Base-by-base conservation (phyloP, 2,329 filamentous ascomycete genomes). In the Xylaria polymorpha region DNA sequence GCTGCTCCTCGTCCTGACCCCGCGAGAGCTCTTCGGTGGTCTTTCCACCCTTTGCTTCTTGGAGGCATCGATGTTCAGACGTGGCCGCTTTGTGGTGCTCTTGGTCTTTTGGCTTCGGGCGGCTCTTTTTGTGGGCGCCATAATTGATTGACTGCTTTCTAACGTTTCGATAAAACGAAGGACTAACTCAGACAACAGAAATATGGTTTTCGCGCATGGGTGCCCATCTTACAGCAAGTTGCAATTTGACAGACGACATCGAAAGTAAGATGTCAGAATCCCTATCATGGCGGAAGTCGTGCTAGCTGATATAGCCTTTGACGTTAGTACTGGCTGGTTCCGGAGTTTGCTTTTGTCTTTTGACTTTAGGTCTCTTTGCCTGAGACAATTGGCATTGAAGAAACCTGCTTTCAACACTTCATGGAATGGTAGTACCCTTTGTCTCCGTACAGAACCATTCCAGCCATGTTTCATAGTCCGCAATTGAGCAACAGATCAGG, bases 261-360 rank as follows among this genome's bases (percentile, higher is more conserved):
- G 37, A 29, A 22, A 35, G 41, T n/a, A 10, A 20, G 15, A 15
- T 50, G 41, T 25, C 12, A 37, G 37, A 20, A 7, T 4, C 37
- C n/a, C 22, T 48, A 20, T 15, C 14, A 20, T 14, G 35, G n/a
- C 39, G 20, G 35, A 5, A 39, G n/a, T 35, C 15, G 18, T 44
- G n/a, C 20, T 66, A 18, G 62, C 22, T 68, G 58, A 59, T 69
- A 62, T 61, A 46, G 46, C 61, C 67, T 64, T 68, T 68, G 57
- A 61, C 8, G 12, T 22, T 9, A 48, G 20, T 20, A 29, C 35
- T 22, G 32, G n/a, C 60, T 61, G 59, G 29, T 69, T 69, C 46
- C 60, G 66, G 66, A 55, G 41, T 32, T 53, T 32, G 39, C 14
- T 10, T 9, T 32, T 56, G 60, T 55, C 18, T 41, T 10, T 53